Evolutionary conservation across 345 rosid genomes (phyloP).

Genomic region (Bruguiera sexangula): DNA sequence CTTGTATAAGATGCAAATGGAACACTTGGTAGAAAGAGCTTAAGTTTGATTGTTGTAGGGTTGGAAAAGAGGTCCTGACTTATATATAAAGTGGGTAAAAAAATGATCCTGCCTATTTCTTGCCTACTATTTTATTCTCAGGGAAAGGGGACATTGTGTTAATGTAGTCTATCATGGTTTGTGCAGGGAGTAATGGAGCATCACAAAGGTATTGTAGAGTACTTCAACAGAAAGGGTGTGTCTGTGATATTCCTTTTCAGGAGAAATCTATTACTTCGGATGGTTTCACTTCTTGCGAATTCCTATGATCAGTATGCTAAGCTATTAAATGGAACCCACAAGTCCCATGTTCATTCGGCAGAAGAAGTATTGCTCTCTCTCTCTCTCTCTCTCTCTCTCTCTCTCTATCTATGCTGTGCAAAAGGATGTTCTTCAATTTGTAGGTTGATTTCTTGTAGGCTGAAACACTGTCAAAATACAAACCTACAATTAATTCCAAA

Average conservation of each 20-base stretch:
- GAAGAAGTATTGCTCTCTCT: slow-evolving; percentile 57
- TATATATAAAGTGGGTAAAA: not conserved
- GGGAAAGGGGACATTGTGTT: not conserved
- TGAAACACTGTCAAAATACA: slow-evolving; percentile 67
- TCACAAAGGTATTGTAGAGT: slow-evolving; percentile 59
- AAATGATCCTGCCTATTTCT: not conserved
- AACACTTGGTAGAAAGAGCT: not conserved
- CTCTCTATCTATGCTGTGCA: not conserved
- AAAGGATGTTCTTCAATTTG: slow-evolving; percentile 13
- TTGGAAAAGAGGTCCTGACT: not conserved
- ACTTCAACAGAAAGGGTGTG: slow-evolving; percentile 84
- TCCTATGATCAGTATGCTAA: slow-evolving; percentile 82
- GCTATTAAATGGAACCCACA: slow-evolving; percentile 88
- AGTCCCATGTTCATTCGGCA: slow-evolving; percentile 92
- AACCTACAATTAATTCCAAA: slow-evolving; percentile 67
- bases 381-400: not conserved
- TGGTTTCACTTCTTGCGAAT: slow-evolving; percentile 85
- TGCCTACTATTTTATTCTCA: not conserved
- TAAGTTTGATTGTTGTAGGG: not conserved
- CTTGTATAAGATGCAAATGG: not conserved
- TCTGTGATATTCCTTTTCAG: slow-evolving; percentile 71
- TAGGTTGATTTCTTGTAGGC: slow-evolving; percentile 47
- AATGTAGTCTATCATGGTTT: not conserved
- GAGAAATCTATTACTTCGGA: slow-evolving; percentile 69
- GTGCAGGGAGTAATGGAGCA: slow-evolving; percentile 74